A percentile compares a stretch with the other conserved stretches of the same genome.
These are phyloP conservation scores for Tetrapisispora namnaoensis DNA, from an alignment of 805 yeast species.

Conservation along the genomic window DNA sequence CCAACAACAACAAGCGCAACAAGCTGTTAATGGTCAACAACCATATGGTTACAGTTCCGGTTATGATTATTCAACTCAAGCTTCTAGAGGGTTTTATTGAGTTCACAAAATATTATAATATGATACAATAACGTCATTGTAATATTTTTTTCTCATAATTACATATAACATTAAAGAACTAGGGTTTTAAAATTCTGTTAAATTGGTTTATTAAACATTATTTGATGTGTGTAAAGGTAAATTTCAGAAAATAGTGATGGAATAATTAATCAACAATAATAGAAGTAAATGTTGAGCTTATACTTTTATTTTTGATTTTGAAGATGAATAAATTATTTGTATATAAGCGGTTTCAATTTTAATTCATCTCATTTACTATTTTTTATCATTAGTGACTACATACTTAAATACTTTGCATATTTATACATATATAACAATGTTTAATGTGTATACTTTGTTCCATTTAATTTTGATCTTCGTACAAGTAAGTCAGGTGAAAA, in stretches of 20 bases:
- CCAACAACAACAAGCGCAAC: conserved; percentile 21
- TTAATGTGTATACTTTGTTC: conserved; percentile 5
- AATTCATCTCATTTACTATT: background rate
- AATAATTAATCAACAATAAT: background rate
- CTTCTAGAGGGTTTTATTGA: conserved; percentile 29
- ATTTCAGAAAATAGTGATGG: background rate
- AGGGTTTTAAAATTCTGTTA: background rate
- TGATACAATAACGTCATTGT: background rate
- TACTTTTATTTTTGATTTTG: background rate
- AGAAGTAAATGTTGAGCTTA: background rate
- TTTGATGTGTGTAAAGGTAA: conserved; percentile 1
- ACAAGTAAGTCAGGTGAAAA: background rate
- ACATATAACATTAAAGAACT: background rate
- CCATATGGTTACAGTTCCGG: conserved; percentile 25
- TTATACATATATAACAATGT: conserved; percentile 11
- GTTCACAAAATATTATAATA: background rate
- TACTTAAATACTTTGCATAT: conserved; percentile 10
- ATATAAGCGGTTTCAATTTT: conserved; percentile 2
- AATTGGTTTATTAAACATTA: background rate
- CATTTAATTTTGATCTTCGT: background rate
- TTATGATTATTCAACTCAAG: conserved; percentile 28
- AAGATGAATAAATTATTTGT: background rate
- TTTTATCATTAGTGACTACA: background rate
- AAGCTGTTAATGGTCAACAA: conserved; percentile 23
- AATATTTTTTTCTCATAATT: background rate